These are phyloP conservation scores for Magnusiomyces ingens DNA, from an alignment of 1,139 yeast species.

Conservation along the genomic window DNA sequence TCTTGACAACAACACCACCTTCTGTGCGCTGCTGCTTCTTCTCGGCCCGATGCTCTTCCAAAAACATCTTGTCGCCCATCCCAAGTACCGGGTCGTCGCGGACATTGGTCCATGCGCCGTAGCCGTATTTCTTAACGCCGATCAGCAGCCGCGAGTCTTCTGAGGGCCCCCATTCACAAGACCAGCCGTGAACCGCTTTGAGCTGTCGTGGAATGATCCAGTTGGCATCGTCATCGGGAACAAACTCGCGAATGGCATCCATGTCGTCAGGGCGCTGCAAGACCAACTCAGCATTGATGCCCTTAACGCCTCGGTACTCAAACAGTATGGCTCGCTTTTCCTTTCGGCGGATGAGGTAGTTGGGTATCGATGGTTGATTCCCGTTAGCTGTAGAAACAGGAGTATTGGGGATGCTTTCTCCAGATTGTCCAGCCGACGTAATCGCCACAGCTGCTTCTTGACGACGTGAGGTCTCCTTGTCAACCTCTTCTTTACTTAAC, in stretches of 20 bases:
- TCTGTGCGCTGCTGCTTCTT: constrained; percentile 39
- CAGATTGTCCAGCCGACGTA: neutral
- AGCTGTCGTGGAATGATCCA: constrained; percentile 58
- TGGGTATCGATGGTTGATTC: neutral
- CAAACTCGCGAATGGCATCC: constrained; percentile 51
- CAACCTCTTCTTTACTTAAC: constrained; percentile 55
- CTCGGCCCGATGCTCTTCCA: constrained; percentile 40
- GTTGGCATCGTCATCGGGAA: constrained; percentile 43
- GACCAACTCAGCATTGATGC: constrained; percentile 84
- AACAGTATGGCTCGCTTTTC: constrained; percentile 85
- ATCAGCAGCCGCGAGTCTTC: constrained; percentile 84
- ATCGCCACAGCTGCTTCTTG: constrained; percentile 47
- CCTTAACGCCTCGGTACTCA: constrained; percentile 83
- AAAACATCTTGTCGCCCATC: constrained; percentile 72
- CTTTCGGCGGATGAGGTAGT: constrained; percentile 43
- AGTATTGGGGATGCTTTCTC: neutral
- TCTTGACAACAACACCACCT: constrained; percentile 24
- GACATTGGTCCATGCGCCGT: constrained; percentile 91
- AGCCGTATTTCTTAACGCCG: constrained; percentile 90
- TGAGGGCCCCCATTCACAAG: constrained; percentile 70
- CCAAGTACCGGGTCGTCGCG: constrained; percentile 93
- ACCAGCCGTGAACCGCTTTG: constrained; percentile 87
- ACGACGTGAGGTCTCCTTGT: constrained; percentile 62
- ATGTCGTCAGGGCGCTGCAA: constrained; percentile 78
- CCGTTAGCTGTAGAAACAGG: neutral